A percentile compares a stretch with the other conserved stretches of the same genome.
These are phyloP conservation scores for Penicillium sp. DNA, from an alignment of 2,329 filamentous ascomycete species.

Conservation along the genomic window DNA sequence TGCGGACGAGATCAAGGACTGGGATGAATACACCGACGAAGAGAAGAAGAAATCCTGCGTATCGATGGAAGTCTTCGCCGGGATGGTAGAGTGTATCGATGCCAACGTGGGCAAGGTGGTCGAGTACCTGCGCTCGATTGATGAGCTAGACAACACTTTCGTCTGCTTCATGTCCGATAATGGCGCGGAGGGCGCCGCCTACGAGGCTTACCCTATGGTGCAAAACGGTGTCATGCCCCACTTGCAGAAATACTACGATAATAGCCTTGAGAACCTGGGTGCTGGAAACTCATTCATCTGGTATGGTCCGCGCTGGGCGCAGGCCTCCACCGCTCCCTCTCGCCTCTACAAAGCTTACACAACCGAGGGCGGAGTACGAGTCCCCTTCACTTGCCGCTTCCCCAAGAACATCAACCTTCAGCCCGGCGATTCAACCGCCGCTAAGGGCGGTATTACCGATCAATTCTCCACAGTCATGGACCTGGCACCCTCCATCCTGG, in stretches of 20 bases:
- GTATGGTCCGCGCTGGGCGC: slow-evolving; percentile 53
- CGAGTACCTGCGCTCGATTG: slow-evolving; percentile 47
- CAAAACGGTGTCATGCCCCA: slow-evolving; percentile 56
- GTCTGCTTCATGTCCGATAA: slow-evolving; percentile 54
- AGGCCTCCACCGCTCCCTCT: slow-evolving; percentile 47
- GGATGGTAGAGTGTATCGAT: slow-evolving; percentile 53
- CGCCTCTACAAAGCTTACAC: slow-evolving; percentile 33
- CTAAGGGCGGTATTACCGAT: slow-evolving; percentile 45
- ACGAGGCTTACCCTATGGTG: slow-evolving; percentile 61
- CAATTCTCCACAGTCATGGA: slow-evolving; percentile 58
- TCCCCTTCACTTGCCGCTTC: slow-evolving; percentile 50
- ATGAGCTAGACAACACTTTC: slow-evolving; percentile 53
- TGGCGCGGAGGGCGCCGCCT: slow-evolving; percentile 54
- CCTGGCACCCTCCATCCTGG: slow-evolving; percentile 48
- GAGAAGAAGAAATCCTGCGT: slow-evolving; percentile 45
- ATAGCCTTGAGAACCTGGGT: slow-evolving; percentile 50
- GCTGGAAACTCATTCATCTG: slow-evolving; percentile 50
- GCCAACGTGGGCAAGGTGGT: slow-evolving; percentile 49
- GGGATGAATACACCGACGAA: slow-evolving; percentile 37
- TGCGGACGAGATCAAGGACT: slow-evolving; percentile 47
- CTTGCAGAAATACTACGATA: slow-evolving; percentile 51
- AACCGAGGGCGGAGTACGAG: slow-evolving; percentile 38
- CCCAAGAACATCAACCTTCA: slow-evolving; percentile 29
- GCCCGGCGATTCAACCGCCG: slow-evolving; percentile 22
- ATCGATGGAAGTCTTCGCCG: slow-evolving; percentile 55